These are phyloP conservation scores for Ormosia emarginata DNA, from an alignment of 306 rosid genomes.

Conservation along the genomic window DNA sequence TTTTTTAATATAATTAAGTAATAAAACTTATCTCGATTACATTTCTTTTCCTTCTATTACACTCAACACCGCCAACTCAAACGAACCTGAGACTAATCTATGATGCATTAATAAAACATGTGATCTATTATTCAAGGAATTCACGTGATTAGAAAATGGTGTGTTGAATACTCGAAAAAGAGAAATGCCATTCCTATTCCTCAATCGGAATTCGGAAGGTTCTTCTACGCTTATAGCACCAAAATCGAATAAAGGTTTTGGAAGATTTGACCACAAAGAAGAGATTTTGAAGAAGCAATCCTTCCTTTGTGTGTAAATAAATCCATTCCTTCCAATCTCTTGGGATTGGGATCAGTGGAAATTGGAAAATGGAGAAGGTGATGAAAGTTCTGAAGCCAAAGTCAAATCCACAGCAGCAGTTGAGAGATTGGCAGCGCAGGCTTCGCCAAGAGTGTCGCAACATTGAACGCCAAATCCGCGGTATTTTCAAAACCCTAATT, in stretches of 20 bases:
- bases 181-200: no score
- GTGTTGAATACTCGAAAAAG: no score
- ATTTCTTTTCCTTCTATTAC: no score
- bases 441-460: conserved; percentile 93
- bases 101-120: no score
- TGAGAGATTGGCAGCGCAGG: conserved; percentile 83
- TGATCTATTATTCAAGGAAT: no score
- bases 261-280: not conserved
- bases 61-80: no score
- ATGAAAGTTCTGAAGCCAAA: conserved; percentile 73
- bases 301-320: not conserved
- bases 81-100: no score
- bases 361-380: conserved; percentile 59
- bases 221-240: no score
- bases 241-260: not conserved
- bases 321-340: conserved; percentile 18
- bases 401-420: conserved; percentile 62
- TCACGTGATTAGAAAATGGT: no score
- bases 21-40: no score
- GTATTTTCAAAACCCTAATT: conserved; percentile 27
- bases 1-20: no score
- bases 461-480: conserved; percentile 92
- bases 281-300: not conserved
- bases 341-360: conserved; percentile 7
- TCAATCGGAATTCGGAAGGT: no score